phyloP scores from a whole-genome alignment of 2,329 filamentous ascomycete genomes.

The Stenocarpella maydis region DNA sequence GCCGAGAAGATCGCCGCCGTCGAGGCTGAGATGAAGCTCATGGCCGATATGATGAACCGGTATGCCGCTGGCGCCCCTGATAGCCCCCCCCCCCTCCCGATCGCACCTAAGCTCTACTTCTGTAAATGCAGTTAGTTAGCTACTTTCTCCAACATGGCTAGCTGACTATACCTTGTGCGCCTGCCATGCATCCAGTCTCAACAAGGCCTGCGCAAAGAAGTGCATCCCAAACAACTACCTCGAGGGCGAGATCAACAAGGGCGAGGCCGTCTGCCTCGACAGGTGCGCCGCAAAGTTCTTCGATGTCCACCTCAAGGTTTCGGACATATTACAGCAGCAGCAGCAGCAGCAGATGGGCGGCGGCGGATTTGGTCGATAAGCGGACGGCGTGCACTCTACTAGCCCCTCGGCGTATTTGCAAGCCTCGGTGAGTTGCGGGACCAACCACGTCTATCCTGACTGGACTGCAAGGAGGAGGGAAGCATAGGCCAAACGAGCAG shows the following conservation, averaged over 20 bases:
- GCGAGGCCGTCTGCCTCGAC: slow-evolving; percentile 97
- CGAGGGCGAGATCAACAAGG: slow-evolving; percentile 97
- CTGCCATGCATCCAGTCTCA: slow-evolving; percentile 65
- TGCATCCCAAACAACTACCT: slow-evolving; percentile 93
- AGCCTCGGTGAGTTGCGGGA: not conserved
- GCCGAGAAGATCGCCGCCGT: slow-evolving; percentile 97
- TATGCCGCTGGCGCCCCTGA: slow-evolving; percentile 51
- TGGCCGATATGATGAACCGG: slow-evolving; percentile 98
- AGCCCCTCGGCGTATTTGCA: not conserved
- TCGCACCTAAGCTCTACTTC: too few species aligned
- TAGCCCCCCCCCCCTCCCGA: too few species aligned
- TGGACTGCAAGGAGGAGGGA: not conserved
- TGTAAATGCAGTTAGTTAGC: too few species aligned
- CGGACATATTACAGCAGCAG: slow-evolving; percentile 93
- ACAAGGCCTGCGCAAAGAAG: slow-evolving; percentile 90
- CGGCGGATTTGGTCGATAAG: slow-evolving; percentile 46
- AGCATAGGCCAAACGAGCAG: not conserved
- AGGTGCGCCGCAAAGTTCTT: slow-evolving; percentile 98
- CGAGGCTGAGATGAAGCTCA: slow-evolving; percentile 96
- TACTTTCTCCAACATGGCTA: too few species aligned
- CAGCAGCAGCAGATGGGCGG: slow-evolving; percentile 71
- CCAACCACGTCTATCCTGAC: not conserved
- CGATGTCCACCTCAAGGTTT: slow-evolving; percentile 97
- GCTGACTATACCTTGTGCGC: too few species aligned
- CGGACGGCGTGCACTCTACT: too few species aligned